Conservation (phyloP, 2,329 filamentous ascomycete genomes). For the Beauveria medogensis region DNA sequence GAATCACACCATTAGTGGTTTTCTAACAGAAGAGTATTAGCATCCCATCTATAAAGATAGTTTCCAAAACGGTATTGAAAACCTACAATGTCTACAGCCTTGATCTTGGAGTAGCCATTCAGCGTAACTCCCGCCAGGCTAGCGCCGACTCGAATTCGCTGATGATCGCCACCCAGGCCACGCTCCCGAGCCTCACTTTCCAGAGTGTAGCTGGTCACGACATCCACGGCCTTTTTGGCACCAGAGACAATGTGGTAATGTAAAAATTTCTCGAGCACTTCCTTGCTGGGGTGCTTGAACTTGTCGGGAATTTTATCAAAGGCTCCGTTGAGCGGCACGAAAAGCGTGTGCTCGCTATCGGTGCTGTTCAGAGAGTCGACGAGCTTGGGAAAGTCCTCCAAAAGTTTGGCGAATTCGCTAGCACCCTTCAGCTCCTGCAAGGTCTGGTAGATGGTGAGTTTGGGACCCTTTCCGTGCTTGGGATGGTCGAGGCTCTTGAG, state of each 20-base stretch:
- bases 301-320: conserved; percentile 55
- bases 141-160: conserved; percentile 64
- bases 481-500: conserved; percentile 8
- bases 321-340: conserved; percentile 69
- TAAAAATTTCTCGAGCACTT: conserved; percentile 60
- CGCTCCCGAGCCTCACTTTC: conserved; percentile 56
- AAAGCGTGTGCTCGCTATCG: conserved; percentile 66
- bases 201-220: conserved; percentile 67
- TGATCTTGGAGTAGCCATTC: conserved; percentile 69
- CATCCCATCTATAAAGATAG: conserved; percentile 2
- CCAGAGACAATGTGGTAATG: conserved; percentile 68
- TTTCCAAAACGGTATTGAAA: neutral
- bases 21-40: conserved; percentile 32
- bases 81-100: conserved; percentile 61
- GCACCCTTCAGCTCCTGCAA: conserved; percentile 71
- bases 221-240: conserved; percentile 54
- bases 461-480: conserved; percentile 25
- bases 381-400: conserved; percentile 64
- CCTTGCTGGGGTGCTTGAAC: conserved; percentile 56
- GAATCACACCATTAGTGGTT: conserved; percentile 73
- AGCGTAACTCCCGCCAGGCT: conserved; percentile 55
- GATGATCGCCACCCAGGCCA: conserved; percentile 54
- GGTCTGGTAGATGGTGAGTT: conserved; percentile 71
- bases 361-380: conserved; percentile 69
- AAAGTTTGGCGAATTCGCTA: conserved; percentile 65